These are phyloP conservation scores for Tuber magnatum DNA, from an alignment of 495 filamentous ascomycete genomes.

Conservation along the genomic window DNA sequence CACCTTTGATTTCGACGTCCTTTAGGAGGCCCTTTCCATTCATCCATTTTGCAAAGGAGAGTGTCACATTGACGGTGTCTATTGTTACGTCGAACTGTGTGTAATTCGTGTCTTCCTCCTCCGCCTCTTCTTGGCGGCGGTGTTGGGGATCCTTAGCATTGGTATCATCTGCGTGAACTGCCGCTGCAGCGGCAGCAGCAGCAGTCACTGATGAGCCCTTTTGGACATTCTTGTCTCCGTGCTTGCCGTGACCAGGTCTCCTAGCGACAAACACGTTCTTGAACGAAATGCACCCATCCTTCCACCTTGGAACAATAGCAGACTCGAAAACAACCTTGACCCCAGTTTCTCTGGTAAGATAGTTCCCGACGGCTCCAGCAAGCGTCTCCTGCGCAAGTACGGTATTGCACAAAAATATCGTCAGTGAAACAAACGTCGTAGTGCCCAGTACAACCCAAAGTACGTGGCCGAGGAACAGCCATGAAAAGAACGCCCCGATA, in stretches of 20 bases:
- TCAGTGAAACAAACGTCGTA: constrained; percentile 89
- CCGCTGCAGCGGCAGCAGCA: constrained; percentile 76
- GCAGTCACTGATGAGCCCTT: constrained; percentile 85
- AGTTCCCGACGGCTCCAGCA: constrained; percentile 88
- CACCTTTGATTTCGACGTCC: constrained; percentile 87
- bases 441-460: constrained; percentile 92
- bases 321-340: constrained; percentile 97
- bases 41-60: constrained; percentile 98
- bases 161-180: constrained; percentile 49
- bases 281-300: constrained; percentile 86
- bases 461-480: constrained; percentile 86
- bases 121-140: constrained; percentile 37
- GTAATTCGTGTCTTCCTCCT: constrained; percentile 88
- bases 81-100: constrained; percentile 96
- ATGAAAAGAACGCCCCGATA: constrained; percentile 88
- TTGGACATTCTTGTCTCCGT: constrained; percentile 60
- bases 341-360: constrained; percentile 87
- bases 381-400: constrained; percentile 96
- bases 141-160: constrained; percentile 37
- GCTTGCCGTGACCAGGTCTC: constrained; percentile 64
- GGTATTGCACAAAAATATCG: constrained; percentile 86
- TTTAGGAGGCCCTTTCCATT: constrained; percentile 88
- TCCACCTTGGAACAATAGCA: constrained; percentile 93
- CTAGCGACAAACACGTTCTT: constrained; percentile 94
- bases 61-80: constrained; percentile 87